A percentile compares a stretch with the other conserved stretches of the same genome.
These are phyloP conservation scores for Aureobasidium namibiae DNA, from an alignment of 2,329 filamentous ascomycete genomes.

Conservation along the genomic window DNA sequence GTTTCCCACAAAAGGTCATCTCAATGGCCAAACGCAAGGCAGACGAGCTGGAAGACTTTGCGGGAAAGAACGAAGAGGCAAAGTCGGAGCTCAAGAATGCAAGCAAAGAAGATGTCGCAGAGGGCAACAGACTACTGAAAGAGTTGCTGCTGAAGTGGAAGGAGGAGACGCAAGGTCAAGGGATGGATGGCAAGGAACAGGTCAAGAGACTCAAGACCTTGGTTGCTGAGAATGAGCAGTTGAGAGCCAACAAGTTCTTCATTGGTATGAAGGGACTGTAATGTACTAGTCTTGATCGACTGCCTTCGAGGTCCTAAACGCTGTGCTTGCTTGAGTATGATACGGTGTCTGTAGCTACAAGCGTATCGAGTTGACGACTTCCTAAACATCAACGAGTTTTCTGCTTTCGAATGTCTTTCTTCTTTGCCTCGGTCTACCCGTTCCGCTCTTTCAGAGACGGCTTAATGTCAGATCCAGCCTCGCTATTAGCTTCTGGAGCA, in stretches of 20 bases:
- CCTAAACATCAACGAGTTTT: too few relatives aligned
- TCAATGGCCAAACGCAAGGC: conserved; percentile 99
- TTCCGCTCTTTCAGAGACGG: too few relatives aligned
- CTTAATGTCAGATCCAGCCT: too few relatives aligned
- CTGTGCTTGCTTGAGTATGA: background rate
- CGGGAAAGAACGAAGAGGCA: conserved; percentile 59
- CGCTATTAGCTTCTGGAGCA: too few relatives aligned
- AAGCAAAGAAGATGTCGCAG: conserved; percentile 78
- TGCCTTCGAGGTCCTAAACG: background rate
- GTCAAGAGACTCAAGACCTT: conserved; percentile 66
- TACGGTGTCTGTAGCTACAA: background rate
- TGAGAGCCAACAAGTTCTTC: conserved; percentile 60
- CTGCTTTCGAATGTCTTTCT: too few relatives aligned
- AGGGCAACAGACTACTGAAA: conserved; percentile 80
- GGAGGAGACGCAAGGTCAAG: conserved; percentile 55
- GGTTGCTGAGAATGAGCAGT: conserved; percentile 61
- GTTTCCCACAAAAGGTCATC: conserved; percentile 94
- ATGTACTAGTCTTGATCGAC: background rate
- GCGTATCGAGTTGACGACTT: background rate
- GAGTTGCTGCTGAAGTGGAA: conserved; percentile 80
- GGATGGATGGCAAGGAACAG: conserved; percentile 49
- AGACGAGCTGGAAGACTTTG: conserved; percentile 95
- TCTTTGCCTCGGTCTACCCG: too few relatives aligned
- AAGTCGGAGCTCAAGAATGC: conserved; percentile 45
- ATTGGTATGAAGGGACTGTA: conserved; percentile 44